Evolutionary conservation across 192 early-diverging fungal genomes (phyloP).

Genomic region (Lunasporangiospora selenospora): DNA sequence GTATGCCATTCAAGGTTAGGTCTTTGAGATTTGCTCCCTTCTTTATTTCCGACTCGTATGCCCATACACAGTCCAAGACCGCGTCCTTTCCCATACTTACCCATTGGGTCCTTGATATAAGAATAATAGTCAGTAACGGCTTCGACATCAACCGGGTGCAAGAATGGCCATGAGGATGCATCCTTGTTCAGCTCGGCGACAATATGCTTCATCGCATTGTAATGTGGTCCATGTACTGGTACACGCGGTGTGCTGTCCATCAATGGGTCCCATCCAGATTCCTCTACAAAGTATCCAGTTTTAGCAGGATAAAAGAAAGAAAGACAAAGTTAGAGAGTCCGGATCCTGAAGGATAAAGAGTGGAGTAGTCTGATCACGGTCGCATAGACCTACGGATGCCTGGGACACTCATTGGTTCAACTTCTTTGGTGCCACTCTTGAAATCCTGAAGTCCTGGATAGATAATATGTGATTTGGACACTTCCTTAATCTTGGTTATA

Average conservation of each 20-base stretch:
- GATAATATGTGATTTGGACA: constrained; percentile 75
- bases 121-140: constrained; percentile 96
- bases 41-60: background rate
- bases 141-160: constrained; percentile 84
- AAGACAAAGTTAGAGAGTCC: background rate
- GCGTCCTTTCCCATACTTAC: constrained; percentile 57
- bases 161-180: constrained; percentile 91
- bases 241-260: constrained; percentile 69
- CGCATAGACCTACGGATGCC: constrained; percentile 70
- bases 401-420: constrained; percentile 87
- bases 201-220: constrained; percentile 75
- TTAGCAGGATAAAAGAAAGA: background rate
- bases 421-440: constrained; percentile 60
- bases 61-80: background rate
- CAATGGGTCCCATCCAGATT: constrained; percentile 94
- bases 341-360: background rate
- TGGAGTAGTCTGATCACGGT: background rate
- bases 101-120: constrained; percentile 98
- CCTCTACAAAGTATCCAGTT: constrained; percentile 46
- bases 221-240: constrained; percentile 59
- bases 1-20: no score
- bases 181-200: constrained; percentile 81
- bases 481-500: constrained; percentile 82
- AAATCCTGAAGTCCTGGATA: constrained; percentile 81
- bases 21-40: no score